Percentiles rank a stretch among this genome's conserved stretches.
phyloP scores from a whole-genome alignment of 352 stramenopile species.

The Globisporangium echinulatum region DNA sequence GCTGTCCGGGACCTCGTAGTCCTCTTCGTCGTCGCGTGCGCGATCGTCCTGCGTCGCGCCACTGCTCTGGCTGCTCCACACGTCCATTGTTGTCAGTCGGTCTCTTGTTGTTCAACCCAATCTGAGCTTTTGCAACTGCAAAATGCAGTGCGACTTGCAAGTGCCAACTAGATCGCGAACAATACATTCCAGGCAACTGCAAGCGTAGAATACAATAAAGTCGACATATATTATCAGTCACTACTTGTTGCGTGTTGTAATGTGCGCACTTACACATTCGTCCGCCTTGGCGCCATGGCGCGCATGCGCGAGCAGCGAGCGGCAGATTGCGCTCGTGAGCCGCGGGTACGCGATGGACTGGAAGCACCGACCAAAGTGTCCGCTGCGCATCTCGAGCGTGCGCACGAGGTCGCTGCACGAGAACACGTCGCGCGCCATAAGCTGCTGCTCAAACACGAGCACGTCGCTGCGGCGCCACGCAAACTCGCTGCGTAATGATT shows the following conservation, averaged over 20 bases:
- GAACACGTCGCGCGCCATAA: constrained; percentile 31
- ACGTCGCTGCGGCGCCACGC: constrained; percentile 35
- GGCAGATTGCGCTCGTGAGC: constrained; percentile 38
- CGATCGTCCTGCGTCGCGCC: background rate
- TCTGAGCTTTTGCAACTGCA: too few species aligned
- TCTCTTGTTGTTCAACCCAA: background rate
- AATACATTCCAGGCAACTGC: too few species aligned
- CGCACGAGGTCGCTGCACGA: constrained; percentile 36
- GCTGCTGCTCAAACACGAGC: constrained; percentile 20
- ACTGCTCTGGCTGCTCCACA: background rate
- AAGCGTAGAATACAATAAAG: too few species aligned
- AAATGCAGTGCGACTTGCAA: too few species aligned
- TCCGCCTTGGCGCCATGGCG: constrained; percentile 1
- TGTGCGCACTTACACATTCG: background rate
- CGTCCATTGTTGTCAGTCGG: background rate
- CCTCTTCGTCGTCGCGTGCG: constrained; percentile 34
- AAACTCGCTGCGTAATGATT: constrained; percentile 32
- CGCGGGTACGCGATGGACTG: constrained; percentile 43
- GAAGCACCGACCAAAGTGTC: constrained; percentile 38
- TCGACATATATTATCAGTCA: too few species aligned
- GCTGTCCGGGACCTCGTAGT: constrained; percentile 48
- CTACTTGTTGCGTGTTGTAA: too few species aligned
- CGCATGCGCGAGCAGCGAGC: constrained; percentile 16
- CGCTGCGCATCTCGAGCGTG: constrained; percentile 19
- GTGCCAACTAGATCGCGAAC: too few species aligned